phyloP scores from a whole-genome alignment of 164 flowering plant genomes.

The Buxus sempervirens region DNA sequence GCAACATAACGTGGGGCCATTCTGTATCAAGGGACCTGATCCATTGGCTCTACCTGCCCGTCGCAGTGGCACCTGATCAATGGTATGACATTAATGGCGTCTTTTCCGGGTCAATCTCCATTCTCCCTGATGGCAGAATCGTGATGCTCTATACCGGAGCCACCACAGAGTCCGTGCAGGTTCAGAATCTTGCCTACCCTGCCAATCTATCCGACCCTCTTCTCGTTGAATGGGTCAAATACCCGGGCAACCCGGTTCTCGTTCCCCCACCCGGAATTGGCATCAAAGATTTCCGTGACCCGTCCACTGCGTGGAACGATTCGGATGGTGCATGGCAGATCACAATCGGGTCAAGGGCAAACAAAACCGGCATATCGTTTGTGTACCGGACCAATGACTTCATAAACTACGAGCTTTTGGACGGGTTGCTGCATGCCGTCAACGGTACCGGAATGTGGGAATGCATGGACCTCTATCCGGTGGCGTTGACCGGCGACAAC shows the following conservation, averaged over 20 bases:
- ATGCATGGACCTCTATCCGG: constrained; percentile 85
- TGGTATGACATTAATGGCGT: constrained; percentile 84
- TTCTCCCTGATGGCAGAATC: constrained; percentile 57
- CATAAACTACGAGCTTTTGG: constrained; percentile 33
- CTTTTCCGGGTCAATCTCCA: constrained; percentile 88
- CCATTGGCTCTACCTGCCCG: constrained; percentile 79
- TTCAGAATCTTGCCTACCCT: constrained; percentile 72
- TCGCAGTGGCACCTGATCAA: constrained; percentile 68
- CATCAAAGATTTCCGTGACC: constrained; percentile 67
- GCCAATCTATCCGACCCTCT: constrained; percentile 69
- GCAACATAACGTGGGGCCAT: constrained; percentile 88
- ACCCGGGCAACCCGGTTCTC: constrained; percentile 64
- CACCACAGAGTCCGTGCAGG: constrained; percentile 55
- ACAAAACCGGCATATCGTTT: constrained; percentile 57
- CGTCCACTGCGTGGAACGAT: constrained; percentile 70
- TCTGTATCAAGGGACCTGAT: constrained; percentile 76
- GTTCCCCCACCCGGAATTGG: constrained; percentile 63
- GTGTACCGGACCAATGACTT: constrained; percentile 68
- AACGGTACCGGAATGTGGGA: constrained; percentile 92
- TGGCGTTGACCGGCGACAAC: constrained; percentile 28
- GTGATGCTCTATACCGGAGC: constrained; percentile 82
- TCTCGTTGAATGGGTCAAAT: constrained; percentile 71
- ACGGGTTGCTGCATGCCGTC: constrained; percentile 53
- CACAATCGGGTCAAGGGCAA: constrained; percentile 56
- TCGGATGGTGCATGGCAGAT: constrained; percentile 59